Conservation (phyloP, 208 protist genomes). For the Crithidia sp. region DNA sequence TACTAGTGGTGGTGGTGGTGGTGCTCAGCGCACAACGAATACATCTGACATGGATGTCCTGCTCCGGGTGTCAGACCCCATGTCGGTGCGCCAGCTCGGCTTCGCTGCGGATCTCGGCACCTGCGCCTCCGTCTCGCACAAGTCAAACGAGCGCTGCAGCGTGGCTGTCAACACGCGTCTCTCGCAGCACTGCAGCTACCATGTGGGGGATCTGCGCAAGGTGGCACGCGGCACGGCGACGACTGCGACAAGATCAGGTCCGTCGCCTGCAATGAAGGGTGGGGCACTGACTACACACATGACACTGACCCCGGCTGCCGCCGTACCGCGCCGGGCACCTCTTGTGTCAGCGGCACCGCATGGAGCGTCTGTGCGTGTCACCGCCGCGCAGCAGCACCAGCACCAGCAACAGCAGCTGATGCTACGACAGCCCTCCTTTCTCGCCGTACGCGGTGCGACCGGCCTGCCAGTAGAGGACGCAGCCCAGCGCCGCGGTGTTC, state of each 20-base stretch:
- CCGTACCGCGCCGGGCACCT: not conserved
- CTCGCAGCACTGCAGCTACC: conserved; percentile 56
- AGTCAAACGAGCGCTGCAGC: conserved; percentile 58
- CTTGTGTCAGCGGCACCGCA: conserved; percentile 4
- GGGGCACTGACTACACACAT: conserved; percentile 14
- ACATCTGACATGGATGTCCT: conserved; percentile 14
- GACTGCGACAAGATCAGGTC: not conserved
- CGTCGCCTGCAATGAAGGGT: not conserved
- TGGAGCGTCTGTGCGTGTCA: not conserved
- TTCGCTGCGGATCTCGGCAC: conserved; percentile 67
- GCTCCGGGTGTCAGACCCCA: conserved; percentile 38
- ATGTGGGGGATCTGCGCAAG: conserved; percentile 51
- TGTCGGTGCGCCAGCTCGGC: conserved; percentile 64
- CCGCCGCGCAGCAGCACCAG: no score
- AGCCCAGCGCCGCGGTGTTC: conserved; percentile 19
- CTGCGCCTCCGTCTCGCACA: conserved; percentile 45
- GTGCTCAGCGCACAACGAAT: no score
- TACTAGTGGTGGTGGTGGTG: not conserved
- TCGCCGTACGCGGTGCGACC: conserved; percentile 61
- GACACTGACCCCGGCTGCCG: not conserved
- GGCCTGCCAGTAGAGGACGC: conserved; percentile 56
- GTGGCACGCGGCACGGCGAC: conserved; percentile 33
- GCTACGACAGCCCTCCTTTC: conserved; percentile 45
- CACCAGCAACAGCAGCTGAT: conserved; percentile 18
- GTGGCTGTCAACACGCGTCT: conserved; percentile 53